phyloP scores from a whole-genome alignment of 139 green algal species.

The Nannochloris sp. region DNA sequence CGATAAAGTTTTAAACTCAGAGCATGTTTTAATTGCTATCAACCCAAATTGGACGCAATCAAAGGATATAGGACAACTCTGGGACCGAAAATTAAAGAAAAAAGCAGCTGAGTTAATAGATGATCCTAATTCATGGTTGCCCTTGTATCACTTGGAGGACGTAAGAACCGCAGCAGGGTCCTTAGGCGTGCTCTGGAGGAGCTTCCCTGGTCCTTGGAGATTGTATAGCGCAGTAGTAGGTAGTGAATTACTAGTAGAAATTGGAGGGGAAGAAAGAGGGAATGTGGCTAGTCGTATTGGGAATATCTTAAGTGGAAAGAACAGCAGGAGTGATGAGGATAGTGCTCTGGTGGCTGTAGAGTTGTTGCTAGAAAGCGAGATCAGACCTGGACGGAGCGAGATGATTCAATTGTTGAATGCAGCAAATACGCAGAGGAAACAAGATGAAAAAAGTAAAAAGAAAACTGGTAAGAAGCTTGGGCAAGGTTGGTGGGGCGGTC shows the following conservation, averaged over 20 bases:
- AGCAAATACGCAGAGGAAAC: too few relatives aligned
- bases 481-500: too few relatives aligned
- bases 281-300: too few relatives aligned
- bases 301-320: too few relatives aligned
- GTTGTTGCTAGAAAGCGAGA: not conserved
- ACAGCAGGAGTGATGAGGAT: too few relatives aligned
- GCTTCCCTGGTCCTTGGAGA: conserved; percentile 8
- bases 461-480: too few relatives aligned
- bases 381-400: not conserved
- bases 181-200: conserved; percentile 7
- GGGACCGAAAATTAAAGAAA: not conserved
- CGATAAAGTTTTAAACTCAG: not conserved
- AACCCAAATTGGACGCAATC: conserved; percentile 5
- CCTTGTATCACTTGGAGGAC: conserved; percentile 9
- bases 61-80: not conserved
- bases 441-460: conserved; percentile 1
- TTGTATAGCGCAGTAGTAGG: conserved; percentile 1
- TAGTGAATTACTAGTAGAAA: too few relatives aligned
- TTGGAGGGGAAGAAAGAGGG: too few relatives aligned
- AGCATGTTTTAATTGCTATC: conserved; percentile 6
- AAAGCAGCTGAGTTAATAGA: conserved; percentile 10
- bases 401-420: not conserved
- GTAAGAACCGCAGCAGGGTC: conserved; percentile 6
- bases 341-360: not conserved
- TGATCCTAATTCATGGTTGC: not conserved